Base-by-base conservation (phyloP, 1,284 basidiomycete genomes). In the Apiotrichum veenhuisii region DNA sequence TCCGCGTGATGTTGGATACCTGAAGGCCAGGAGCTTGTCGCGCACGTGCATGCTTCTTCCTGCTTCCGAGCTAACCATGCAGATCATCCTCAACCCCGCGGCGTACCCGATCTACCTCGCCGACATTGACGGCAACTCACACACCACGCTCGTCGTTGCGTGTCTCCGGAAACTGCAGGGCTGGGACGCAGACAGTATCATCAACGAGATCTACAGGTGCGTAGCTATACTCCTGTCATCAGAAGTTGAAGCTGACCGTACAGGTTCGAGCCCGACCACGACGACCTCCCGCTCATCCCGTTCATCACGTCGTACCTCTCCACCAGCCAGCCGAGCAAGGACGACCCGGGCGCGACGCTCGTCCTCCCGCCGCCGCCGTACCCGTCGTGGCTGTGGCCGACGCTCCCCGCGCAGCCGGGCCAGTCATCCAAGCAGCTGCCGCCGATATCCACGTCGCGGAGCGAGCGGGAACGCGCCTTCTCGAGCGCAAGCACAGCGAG, bases 121-220 rank as follows among this genome's bases (percentile, higher is more conserved):
- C 11, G 74, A 75, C 40, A 49, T 58, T 12, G 70, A 75, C 47
- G 74, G 74, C 18, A 67, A 69, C 25, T 74, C 74, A 20, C 74
- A 75, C 58, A 74, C 74, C 1, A 73, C 71, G 1, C 62, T 74
- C 3, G 51, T 74, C 33, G 65, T 74, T 3, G 71, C 71, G 11
- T 70, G 68, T 52, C 61, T 75, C 18, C 64, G 74, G 14, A 75
- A 75, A 52, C 57, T 75, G 25, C 70, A 73, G 53, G 74, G 74
- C 15, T 75, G 72, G 74, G 62, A 72, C 43, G 58, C 64, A 17
- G 72, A 74, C 20, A 61, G 63, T 34, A 73, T 75, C 38, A 57
- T 71, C 22, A 62, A 67, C 41, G 74, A 75, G 61, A 70, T 75
- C 5, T 65, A 61, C 42, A 63, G 71, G 72, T 72, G 45, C 42